Base-by-base conservation (phyloP, 1,284 basidiomycete genomes). In the Hypsizygus ulmarius region DNA sequence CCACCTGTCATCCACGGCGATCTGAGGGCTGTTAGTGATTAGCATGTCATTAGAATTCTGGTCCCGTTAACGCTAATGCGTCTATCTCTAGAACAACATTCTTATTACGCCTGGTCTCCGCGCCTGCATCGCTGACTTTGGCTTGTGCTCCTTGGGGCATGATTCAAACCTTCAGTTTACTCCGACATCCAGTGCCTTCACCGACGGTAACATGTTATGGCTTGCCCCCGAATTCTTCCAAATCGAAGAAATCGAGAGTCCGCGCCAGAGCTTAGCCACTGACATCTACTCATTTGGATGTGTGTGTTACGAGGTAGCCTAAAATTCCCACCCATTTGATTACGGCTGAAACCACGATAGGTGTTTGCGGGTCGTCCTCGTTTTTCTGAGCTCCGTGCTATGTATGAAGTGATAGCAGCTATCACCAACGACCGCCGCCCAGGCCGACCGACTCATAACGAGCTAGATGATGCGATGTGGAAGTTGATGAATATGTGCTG, bases 211-310 rank as follows among this genome's bases (percentile, higher is more conserved):
- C 19, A 16, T 43, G 32, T 16, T 46, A 19, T 51, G 49, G 49
- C 49, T 47, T 18, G 49, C 49, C 5, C 49, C 49, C 16, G 49
- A 51, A 25, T 44, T 51, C 29, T 43, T 51, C 18, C 29, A 51
- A 29, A 38, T 45, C 34, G 25, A 34, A 18, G 35, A 39, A 1
- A 47, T 12, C 5, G 49, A 43, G 12, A 21, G 34, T 11, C 43
- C 38, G 1, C 48, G 38, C 7, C 49, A 47, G 19, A 43, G 39
- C 29, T 36, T 43, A 18, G 49, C 49, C 6, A 51, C 45, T 15
- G 49, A 51, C 12, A 33, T 51, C 3, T 51, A 51, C 34, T 43
- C 49, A 12, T 43, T 39, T 43, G 49, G 39, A 37, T 51, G 49
- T 32, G 40, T 51, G 11, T 51, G 45, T 18, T 51, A 47, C 15